Conservation (phyloP, 106 monocot genomes). For the Acorus calamus region DNA sequence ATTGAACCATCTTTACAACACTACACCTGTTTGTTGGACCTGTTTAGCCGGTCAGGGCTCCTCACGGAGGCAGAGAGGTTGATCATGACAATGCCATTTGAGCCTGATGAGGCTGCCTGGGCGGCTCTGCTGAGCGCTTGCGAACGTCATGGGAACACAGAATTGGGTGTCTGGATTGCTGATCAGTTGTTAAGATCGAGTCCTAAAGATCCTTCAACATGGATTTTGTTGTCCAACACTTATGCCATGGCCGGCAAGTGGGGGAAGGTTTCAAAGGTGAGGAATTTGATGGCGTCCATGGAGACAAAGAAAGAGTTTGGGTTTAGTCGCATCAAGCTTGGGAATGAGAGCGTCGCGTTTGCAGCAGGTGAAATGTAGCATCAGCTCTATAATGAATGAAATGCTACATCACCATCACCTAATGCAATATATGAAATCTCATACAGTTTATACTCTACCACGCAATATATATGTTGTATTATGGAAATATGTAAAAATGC, state of each 20-base stretch:
- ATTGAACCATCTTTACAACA: slow-evolving; percentile 61
- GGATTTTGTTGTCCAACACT: slow-evolving; percentile 56
- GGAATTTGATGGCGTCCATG: slow-evolving; percentile 51
- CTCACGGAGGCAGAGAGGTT: slow-evolving; percentile 60
- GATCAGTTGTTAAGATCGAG: slow-evolving; percentile 42
- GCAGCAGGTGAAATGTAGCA: slow-evolving; percentile 51
- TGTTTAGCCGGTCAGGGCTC: slow-evolving; percentile 59
- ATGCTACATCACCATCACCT: too few relatives aligned
- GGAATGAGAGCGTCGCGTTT: slow-evolving; percentile 48
- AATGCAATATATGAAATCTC: too few relatives aligned
- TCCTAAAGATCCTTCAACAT: slow-evolving; percentile 54
- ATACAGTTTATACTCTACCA: too few relatives aligned
- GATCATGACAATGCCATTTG: slow-evolving; percentile 46
- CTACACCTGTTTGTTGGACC: slow-evolving; percentile 84
- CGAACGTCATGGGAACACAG: slow-evolving; percentile 36
- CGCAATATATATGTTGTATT: too few relatives aligned
- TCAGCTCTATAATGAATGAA: background rate
- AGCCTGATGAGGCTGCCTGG: slow-evolving; percentile 77
- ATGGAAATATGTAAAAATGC: too few relatives aligned
- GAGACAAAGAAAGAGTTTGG: slow-evolving; percentile 60
- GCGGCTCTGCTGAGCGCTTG: slow-evolving; percentile 70
- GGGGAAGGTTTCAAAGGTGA: slow-evolving; percentile 40
- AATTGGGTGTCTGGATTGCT: slow-evolving; percentile 45
- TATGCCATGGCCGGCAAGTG: slow-evolving; percentile 57
- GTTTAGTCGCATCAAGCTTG: slow-evolving; percentile 64